Evolutionary conservation across 345 rosid genomes (phyloP).

Genomic region (Ceriops zippeliana): DNA sequence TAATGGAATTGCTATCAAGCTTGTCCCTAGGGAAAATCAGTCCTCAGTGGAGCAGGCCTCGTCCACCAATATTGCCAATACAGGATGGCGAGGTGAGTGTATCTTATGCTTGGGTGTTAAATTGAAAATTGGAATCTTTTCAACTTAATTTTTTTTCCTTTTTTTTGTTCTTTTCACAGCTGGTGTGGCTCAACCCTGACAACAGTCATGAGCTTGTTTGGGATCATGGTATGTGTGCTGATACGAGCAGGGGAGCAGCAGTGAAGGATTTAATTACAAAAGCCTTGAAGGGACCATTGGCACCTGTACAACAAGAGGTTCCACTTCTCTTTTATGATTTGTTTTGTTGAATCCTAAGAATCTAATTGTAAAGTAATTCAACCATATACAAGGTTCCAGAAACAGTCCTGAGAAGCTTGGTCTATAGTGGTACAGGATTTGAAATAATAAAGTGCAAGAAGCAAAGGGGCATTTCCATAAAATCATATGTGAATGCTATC

Average conservation of each 20-base stretch:
- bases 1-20: conserved; percentile 49
- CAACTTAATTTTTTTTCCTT: conserved; percentile 8
- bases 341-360: neutral
- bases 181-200: conserved; percentile 91
- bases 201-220: conserved; percentile 93
- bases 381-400: too few species aligned
- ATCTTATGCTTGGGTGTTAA: conserved; percentile 3
- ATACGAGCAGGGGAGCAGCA: conserved; percentile 90
- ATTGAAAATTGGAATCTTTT: conserved; percentile 11
- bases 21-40: conserved; percentile 50
- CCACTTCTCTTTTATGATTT: neutral
- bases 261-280: conserved; percentile 79
- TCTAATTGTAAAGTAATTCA: too few species aligned
- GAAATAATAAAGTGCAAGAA: neutral
- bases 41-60: conserved; percentile 81
- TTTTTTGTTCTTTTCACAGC: conserved; percentile 36
- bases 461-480: neutral
- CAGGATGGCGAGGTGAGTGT: conserved; percentile 69
- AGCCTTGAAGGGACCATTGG: conserved; percentile 78
- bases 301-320: conserved; percentile 83
- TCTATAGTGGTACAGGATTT: too few species aligned
- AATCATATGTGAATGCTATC: too few species aligned
- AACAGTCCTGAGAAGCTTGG: too few species aligned
- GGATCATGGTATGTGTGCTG: conserved; percentile 99
- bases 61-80: conserved; percentile 75